phyloP scores from a whole-genome alignment of 139 green algal species.

The Auxenochlorella protothecoides region DNA sequence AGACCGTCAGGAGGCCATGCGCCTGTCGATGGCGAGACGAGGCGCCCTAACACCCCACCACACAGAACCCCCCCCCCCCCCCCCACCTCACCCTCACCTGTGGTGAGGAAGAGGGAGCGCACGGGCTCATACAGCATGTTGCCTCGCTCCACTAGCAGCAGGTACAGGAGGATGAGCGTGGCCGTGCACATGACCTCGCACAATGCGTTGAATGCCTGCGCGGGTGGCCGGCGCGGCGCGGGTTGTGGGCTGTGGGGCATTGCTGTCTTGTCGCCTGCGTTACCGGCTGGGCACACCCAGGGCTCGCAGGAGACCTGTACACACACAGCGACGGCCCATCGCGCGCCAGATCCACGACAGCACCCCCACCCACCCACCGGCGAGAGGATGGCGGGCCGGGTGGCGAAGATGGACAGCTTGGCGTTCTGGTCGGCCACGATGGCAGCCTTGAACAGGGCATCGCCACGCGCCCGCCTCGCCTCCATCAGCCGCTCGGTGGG shows the following conservation, averaged over 20 bases:
- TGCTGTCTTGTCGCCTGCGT: no score
- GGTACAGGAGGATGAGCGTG: conserved; percentile 10
- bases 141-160: conserved; percentile 15
- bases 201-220: conserved; percentile 25
- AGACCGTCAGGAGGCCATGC: no score
- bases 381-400: conserved; percentile 44
- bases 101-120: conserved; percentile 2
- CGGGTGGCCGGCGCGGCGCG: no score
- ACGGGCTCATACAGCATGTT: conserved; percentile 1
- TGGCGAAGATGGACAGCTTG: conserved; percentile 58
- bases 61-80: not conserved
- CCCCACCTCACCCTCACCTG: not conserved
- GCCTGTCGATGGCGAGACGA: no score
- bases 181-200: conserved; percentile 22
- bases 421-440: conserved; percentile 48
- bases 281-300: no score
- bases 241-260: no score
- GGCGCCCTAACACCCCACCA: not conserved
- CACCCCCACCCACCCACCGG: conserved; percentile 13
- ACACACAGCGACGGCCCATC: no score
- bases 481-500: no score
- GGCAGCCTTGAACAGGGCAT: conserved; percentile 32
- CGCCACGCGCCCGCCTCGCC: not conserved
- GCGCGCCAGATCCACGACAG: no score
- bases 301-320: no score